Evolutionary conservation across 1,284 basidiomycete species (phyloP).

Genomic region (Sphaerobolus stellatus): DNA sequence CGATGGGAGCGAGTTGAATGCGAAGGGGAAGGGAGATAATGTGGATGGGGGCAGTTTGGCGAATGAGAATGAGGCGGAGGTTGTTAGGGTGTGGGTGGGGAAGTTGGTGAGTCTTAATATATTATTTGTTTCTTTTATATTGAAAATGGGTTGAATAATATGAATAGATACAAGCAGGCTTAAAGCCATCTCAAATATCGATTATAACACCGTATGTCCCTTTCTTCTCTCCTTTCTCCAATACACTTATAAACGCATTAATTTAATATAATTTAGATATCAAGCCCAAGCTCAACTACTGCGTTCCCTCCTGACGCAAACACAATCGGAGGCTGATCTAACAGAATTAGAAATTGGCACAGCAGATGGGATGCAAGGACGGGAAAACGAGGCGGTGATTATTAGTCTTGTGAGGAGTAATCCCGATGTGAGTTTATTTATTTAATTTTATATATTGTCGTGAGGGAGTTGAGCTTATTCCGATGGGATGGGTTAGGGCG

Average conservation of each 20-base stretch:
- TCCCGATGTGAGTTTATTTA: slow-evolving; percentile 54
- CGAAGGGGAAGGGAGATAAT: slow-evolving; percentile 41
- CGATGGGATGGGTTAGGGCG: slow-evolving; percentile 47
- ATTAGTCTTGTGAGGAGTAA: slow-evolving; percentile 90
- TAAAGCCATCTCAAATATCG: slow-evolving; percentile 77
- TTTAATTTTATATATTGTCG: too few species aligned
- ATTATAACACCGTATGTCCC: slow-evolving; percentile 81
- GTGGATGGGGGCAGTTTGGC: slow-evolving; percentile 87
- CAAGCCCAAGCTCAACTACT: slow-evolving; percentile 89
- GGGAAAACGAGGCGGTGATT: slow-evolving; percentile 88
- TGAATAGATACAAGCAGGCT: slow-evolving; percentile 62
- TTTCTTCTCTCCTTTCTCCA: not conserved
- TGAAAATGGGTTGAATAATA: not conserved
- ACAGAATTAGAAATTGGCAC: slow-evolving; percentile 86
- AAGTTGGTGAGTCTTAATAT: slow-evolving; percentile 60
- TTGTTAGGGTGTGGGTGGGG: slow-evolving; percentile 82
- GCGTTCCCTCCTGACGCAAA: slow-evolving; percentile 70
- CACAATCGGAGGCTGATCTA: too few species aligned
- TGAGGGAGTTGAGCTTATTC: not conserved
- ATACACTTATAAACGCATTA: not conserved
- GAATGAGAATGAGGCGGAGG: slow-evolving; percentile 90
- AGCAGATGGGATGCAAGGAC: slow-evolving; percentile 92
- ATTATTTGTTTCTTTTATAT: not conserved
- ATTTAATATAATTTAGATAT: slow-evolving; percentile 49
- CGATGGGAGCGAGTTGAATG: slow-evolving; percentile 45